Evolutionary conservation across 2,329 filamentous ascomycete genomes (phyloP).

Genomic region (Hymenoscyphus repandus): DNA sequence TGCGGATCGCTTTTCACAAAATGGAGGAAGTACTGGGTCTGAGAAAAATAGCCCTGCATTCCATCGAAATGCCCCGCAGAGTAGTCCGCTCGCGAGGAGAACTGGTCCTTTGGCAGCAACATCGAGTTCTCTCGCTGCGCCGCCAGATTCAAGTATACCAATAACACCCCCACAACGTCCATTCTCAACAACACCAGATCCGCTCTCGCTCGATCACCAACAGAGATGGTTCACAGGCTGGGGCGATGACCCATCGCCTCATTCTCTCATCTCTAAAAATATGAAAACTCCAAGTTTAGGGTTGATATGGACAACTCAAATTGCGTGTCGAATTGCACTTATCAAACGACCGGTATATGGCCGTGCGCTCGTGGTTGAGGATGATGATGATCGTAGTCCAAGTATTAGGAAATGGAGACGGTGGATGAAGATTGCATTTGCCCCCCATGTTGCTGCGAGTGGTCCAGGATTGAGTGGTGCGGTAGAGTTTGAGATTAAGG

Average conservation of each 20-base stretch:
- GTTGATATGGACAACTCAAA: constrained; percentile 85
- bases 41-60: constrained; percentile 14
- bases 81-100: constrained; percentile 24
- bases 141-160: constrained; percentile 22
- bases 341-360: constrained; percentile 60
- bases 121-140: constrained; percentile 22
- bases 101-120: constrained; percentile 12
- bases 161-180: constrained; percentile 3
- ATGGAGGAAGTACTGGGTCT: constrained; percentile 2
- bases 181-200: constrained; percentile 37
- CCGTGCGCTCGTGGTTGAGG: constrained; percentile 31
- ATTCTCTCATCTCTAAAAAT: constrained; percentile 33
- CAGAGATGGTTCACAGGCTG: constrained; percentile 94
- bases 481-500: constrained; percentile 70
- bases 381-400: constrained; percentile 39
- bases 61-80: constrained; percentile 14
- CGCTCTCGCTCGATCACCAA: constrained; percentile 77
- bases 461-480: constrained; percentile 45
- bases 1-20: constrained; percentile 68
- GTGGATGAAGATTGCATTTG: constrained; percentile 87
- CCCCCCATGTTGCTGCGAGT: constrained; percentile 61
- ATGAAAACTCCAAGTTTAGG: constrained; percentile 84
- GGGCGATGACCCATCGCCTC: constrained; percentile 60
- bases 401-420: constrained; percentile 60
- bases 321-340: constrained; percentile 75